Evolutionary conservation across 306 rosid species (phyloP), one percentile per base, ranked within the genome.

Genomic region (Glycyrrhiza uralensis): DNA sequence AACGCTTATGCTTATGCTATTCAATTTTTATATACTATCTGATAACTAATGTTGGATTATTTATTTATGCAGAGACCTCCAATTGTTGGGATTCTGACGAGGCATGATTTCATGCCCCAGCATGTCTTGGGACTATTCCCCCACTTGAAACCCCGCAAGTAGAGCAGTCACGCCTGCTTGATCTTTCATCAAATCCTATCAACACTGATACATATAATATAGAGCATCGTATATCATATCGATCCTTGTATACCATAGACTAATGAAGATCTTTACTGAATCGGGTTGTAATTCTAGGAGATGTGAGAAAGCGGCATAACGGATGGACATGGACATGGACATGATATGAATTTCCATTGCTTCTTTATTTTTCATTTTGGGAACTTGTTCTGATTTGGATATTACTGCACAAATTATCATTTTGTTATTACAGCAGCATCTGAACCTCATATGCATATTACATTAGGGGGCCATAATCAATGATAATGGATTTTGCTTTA

Each of bases 41-140:
- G n/a, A n/a, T n/a, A n/a, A n/a, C n/a, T n/a, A n/a, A n/a, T n/a
- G n/a, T n/a, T n/a, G n/a, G n/a, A n/a, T n/a, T n/a, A n/a, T n/a
- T n/a, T n/a, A n/a, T n/a, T n/a, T n/a, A n/a, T n/a, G 85, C 91
- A 90, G 96, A 88, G 89, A 74, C 90, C 90, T 67, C 97, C 95
- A 2, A 76, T 83, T 22, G 92, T 77, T 39, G 92, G 97, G 72
- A 91, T 91, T 46, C 78, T 88, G 45, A 91, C 92, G 1, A 71
- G 97, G 63, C 97, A 91, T 28, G 90, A 91, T 77, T 86, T 91
- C 81, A 85, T 88, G 97, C 78, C 84, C 0, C 90, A 85, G 66
- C 91, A 88, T 58, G 19, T 88, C 23, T 72, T 91, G 76, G 86
- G 88, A 65, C 86, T 86, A 15, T 83, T 82, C 69, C 90, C 90